Conservation (phyloP, 306 rosid species). For the Sphenostylis stenocarpa region DNA sequence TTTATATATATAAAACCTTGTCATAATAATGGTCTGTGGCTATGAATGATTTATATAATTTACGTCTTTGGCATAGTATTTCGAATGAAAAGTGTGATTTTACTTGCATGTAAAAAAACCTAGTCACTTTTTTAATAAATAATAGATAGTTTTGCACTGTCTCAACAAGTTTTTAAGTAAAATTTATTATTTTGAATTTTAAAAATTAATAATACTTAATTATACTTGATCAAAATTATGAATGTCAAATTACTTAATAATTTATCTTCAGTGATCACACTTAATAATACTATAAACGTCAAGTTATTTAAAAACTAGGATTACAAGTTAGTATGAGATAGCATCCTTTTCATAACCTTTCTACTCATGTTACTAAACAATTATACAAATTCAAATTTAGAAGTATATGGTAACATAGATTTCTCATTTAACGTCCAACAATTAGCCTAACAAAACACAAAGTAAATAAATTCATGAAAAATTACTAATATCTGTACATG, state of each 20-base stretch:
- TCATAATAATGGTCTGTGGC: not conserved
- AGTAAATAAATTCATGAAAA: not conserved
- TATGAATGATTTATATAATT: not conserved
- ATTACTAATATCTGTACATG: not conserved
- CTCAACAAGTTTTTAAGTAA: not conserved
- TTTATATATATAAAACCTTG: not conserved
- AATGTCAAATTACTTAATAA: too few species aligned
- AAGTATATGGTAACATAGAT: not conserved
- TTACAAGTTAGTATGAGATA: too few species aligned
- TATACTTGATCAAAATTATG: too few species aligned
- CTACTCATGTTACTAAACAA: not conserved
- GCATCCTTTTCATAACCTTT: not conserved
- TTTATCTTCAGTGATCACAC: too few species aligned
- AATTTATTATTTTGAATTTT: too few species aligned
- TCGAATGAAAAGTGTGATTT: not conserved
- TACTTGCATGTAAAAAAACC: not conserved
- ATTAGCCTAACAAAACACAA: not conserved
- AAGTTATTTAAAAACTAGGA: too few species aligned
- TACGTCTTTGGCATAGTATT: not conserved
- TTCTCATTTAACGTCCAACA: not conserved
- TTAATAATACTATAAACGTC: too few species aligned
- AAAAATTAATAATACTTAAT: too few species aligned
- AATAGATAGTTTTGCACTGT: not conserved
- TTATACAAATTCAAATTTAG: not conserved
- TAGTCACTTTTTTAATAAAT: too few species aligned